Evolutionary conservation across 139 green algal species (phyloP), one percentile per base, ranked within the genome.

Genomic region (Zygnema circumcarinatum): DNA sequence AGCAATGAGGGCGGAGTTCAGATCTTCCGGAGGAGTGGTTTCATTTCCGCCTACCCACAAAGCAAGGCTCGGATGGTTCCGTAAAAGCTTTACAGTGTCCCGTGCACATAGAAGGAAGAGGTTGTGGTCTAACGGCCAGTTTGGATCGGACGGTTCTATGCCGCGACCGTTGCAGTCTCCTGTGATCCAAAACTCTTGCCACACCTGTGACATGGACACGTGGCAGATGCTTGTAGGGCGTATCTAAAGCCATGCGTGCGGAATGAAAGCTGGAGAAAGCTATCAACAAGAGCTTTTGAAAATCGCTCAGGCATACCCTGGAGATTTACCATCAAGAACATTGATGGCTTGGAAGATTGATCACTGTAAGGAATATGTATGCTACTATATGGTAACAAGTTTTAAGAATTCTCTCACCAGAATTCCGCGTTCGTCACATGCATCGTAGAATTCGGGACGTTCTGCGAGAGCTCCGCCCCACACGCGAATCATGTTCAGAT

Each of bases 181-280:
- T 0, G 89, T 92, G 47, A 92, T 92, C 89, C 89, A 92, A 53
- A 92, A 92, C 85, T 92, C 89, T 67, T 90, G 85, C 79, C 84
- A 89, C 84, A 87, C 84, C 76, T 89, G 84, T 1, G 33, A 38
- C 33, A 67, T 16, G 32, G 25, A 76, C 80, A 32, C 22, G 25
- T 31, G 82, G 67, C 20, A 22, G 76, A 36, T 54, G 33, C 7
- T 3, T 31, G 1, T 2, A 54, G 32, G 40, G 74, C 2, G 40
- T 7, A n/a, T n/a, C n/a, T n/a, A n/a, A n/a, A n/a, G n/a, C n/a
- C n/a, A n/a, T n/a, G n/a, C n/a, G n/a, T n/a, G n/a, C n/a, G n/a
- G n/a, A n/a, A n/a, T n/a, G n/a, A n/a, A n/a, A n/a, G n/a, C n/a
- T n/a, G n/a, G n/a, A n/a, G n/a, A n/a, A n/a, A n/a, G n/a, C n/a